Conservation (phyloP, 2,329 filamentous ascomycete genomes). For the Teratosphaeriaceae sp. region DNA sequence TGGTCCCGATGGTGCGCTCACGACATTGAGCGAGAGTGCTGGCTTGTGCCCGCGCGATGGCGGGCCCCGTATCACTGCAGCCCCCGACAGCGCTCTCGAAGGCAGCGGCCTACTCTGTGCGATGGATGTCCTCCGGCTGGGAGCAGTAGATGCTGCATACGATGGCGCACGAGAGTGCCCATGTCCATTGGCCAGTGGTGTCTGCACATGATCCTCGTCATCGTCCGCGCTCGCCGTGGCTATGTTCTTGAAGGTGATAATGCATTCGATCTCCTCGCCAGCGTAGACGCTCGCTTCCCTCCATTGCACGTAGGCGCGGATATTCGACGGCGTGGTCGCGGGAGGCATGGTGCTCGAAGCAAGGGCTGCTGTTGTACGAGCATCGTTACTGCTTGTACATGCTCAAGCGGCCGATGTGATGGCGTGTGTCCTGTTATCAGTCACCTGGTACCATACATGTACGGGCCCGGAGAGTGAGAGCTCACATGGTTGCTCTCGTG, state of each 20-base stretch:
- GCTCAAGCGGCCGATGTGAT: too few relatives aligned
- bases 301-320: conserved; percentile 94
- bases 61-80: conserved; percentile 12
- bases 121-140: conserved; percentile 19
- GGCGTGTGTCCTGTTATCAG: not conserved
- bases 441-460: not conserved
- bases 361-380: not conserved
- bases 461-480: too few relatives aligned
- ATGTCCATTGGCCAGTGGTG: conserved; percentile 24
- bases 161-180: conserved; percentile 1
- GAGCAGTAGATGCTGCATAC: conserved; percentile 6
- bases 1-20: conserved; percentile 23
- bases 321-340: conserved; percentile 50
- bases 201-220: conserved; percentile 15
- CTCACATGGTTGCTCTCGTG: too few relatives aligned
- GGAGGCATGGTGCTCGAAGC: conserved; percentile 11
- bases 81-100: conserved; percentile 16
- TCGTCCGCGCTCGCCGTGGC: conserved; percentile 39
- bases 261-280: conserved; percentile 91
- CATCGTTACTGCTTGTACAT: not conserved
- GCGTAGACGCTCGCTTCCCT: conserved; percentile 91
- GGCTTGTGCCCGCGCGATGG: conserved; percentile 54
- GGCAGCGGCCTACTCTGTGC: conserved; percentile 14
- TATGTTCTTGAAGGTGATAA: conserved; percentile 92
- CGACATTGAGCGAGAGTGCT: conserved; percentile 54